phyloP scores from a whole-genome alignment of 2,329 filamentous ascomycete genomes.

The Cladosporium halotolerans region DNA sequence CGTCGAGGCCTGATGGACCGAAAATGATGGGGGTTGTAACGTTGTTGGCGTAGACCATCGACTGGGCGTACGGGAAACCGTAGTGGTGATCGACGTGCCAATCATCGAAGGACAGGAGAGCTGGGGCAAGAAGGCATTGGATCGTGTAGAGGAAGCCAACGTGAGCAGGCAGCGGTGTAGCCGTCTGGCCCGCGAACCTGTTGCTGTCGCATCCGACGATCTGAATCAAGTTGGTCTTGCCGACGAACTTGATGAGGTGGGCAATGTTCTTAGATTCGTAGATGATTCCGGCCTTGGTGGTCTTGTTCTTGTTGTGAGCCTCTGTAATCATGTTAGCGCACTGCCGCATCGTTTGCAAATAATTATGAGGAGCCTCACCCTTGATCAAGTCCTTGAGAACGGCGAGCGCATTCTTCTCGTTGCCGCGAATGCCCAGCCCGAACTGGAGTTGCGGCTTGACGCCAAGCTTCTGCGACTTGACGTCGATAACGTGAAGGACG shows the following conservation, averaged over 20 bases:
- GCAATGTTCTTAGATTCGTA: constrained; percentile 31
- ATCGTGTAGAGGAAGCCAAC: constrained; percentile 21
- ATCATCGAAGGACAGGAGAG: constrained; percentile 17
- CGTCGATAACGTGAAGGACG: constrained; percentile 16
- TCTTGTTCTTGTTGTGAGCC: constrained; percentile 22
- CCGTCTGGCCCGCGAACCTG: background rate
- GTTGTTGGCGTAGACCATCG: constrained; percentile 36
- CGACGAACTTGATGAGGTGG: constrained; percentile 28
- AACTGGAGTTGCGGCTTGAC: constrained; percentile 22
- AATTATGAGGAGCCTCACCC: constrained; percentile 29
- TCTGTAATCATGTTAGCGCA: constrained; percentile 18
- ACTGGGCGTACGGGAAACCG: constrained; percentile 42
- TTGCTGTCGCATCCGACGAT: background rate
- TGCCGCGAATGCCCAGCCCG: constrained; percentile 17
- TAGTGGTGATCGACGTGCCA: constrained; percentile 15
- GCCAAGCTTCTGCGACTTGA: background rate
- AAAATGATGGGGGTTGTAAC: constrained; percentile 35
- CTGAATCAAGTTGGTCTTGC: constrained; percentile 11
- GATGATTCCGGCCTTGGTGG: constrained; percentile 14
- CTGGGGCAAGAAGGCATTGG: constrained; percentile 28
- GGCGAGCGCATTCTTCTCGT: constrained; percentile 32
- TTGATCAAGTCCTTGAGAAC: constrained; percentile 39
- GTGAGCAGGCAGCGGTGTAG: background rate
- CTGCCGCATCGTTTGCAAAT: background rate
- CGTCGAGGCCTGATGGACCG: constrained; percentile 29